Base-by-base conservation (phyloP, 495 filamentous ascomycete genomes). In the Aspergillus sclerotioniger region DNA sequence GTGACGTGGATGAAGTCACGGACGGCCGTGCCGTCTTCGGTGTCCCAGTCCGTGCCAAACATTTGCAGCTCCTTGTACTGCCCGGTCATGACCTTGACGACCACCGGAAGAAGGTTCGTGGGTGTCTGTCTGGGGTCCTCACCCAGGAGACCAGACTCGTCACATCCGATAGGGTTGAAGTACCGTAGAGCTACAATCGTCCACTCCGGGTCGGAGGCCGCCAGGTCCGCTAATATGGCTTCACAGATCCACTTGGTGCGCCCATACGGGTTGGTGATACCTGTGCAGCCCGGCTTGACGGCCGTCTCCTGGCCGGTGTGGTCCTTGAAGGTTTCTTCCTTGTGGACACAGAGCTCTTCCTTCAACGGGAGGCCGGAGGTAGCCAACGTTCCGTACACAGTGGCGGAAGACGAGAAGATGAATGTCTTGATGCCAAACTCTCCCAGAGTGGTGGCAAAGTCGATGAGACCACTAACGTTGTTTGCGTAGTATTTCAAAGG, bases 91-190 rank as follows among this genome's bases (percentile, higher is more conserved):
- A 86, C 85, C 35, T 82, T 80, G 54, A 80, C 72, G 25, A 87
- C 75, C 2, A 86, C 82, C 0, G 85, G 85, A 47, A 86, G 80
- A 53, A 88, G 75, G 54, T 88, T 88, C 37, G 79, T 87, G 6
- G 85, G 82, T 28, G 73, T 77, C 53, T 81, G 80, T 53, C 80
- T 71, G n/a, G 85, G 84, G 65, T 84, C 82, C 67, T 88, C 85
- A 32, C 84, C 84, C n/a, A 88, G 70, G 4, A 86, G 66, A 17
- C 85, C 85, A 0, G 82, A 84, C 35, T 84, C 73, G 57, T 88
- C 81, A 65, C 83, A 87, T 6, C 85, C 85, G 29, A 86, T 80
- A 6, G 85, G 85, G 57, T 87, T 88, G 75, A 88, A 88, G 64
- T 88, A 88, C 16, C 85, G 76, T 12, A 88, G 75, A 16, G 82